Percentiles rank a stretch among this genome's conserved stretches.
These are phyloP conservation scores for Aspergillus pseudonomiae DNA, from an alignment of 2,329 filamentous ascomycete genomes.

Conservation along the genomic window DNA sequence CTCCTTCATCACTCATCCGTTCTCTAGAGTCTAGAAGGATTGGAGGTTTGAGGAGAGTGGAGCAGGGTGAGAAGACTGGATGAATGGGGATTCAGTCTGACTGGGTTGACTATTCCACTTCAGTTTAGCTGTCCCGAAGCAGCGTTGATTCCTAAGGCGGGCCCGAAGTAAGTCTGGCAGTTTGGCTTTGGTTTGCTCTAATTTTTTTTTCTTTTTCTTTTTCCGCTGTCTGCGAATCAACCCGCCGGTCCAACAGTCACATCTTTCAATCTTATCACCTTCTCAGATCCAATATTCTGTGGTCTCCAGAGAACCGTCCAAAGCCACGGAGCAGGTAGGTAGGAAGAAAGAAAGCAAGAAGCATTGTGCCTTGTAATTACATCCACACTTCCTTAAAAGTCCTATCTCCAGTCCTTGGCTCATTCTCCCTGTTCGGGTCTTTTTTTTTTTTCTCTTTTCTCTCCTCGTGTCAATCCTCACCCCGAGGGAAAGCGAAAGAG, in stretches of 20 bases:
- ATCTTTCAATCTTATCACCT: background rate
- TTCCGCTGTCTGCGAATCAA: background rate
- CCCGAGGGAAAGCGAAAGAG: background rate
- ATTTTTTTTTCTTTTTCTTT: background rate
- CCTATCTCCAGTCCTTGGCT: background rate
- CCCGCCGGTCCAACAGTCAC: background rate
- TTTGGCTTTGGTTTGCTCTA: background rate
- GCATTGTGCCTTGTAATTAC: background rate
- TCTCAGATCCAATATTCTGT: background rate
- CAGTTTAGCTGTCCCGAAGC: background rate
- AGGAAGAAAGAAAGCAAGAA: background rate
- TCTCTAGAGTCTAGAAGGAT: background rate
- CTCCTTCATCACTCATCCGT: background rate
- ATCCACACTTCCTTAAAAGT: background rate
- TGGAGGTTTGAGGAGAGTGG: background rate
- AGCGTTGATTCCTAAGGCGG: background rate
- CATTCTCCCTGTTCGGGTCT: background rate
- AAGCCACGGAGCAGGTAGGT: background rate
- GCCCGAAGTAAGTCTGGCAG: background rate
- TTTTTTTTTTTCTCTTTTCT: conserved; percentile 2
- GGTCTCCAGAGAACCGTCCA: background rate
- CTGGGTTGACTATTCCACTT: background rate
- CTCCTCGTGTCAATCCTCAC: conserved; percentile 1
- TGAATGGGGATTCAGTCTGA: background rate
- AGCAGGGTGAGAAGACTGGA: background rate